Evolutionary conservation across 768 basidiomycete species (phyloP).

Genomic region (Clathrus columnatus): DNA sequence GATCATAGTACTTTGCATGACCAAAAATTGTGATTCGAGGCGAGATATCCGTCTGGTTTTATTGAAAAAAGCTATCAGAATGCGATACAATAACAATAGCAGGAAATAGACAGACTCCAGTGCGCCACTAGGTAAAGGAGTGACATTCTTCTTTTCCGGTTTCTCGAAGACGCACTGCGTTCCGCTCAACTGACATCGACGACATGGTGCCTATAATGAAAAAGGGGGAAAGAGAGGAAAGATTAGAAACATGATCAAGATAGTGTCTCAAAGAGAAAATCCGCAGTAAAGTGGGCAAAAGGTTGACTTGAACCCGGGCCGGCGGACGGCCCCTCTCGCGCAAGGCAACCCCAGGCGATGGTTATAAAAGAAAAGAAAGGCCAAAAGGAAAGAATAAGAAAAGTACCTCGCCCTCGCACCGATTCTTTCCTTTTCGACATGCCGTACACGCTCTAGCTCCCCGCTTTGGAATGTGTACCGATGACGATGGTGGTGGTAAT

Average conservation of each 20-base stretch:
- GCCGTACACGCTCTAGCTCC: conserved; percentile 85
- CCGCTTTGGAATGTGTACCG: conserved; percentile 75
- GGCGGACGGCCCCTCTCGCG: too few relatives aligned
- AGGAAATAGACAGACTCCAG: conserved; percentile 52
- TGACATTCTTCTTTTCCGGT: conserved; percentile 76
- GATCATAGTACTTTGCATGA: conserved; percentile 92
- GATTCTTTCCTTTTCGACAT: conserved; percentile 87
- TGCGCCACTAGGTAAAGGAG: conserved; percentile 50
- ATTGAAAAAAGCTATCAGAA: conserved; percentile 8
- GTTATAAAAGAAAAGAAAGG: neutral
- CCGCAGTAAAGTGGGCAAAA: too few relatives aligned
- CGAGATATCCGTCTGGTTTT: conserved; percentile 72
- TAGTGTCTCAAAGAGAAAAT: conserved; percentile 30
- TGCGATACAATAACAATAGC: conserved; percentile 8
- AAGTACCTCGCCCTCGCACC: conserved; percentile 85
- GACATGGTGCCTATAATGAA: conserved; percentile 67
- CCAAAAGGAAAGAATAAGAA: conserved; percentile 21
- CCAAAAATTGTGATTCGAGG: conserved; percentile 83
- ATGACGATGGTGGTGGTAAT: conserved; percentile 17
- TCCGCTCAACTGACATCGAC: conserved; percentile 78
- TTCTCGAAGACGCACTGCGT: conserved; percentile 83
- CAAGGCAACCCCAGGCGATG: too few relatives aligned
- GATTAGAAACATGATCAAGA: conserved; percentile 52
- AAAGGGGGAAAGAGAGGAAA: conserved; percentile 37
- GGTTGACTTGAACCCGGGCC: conserved; percentile 20